These are phyloP conservation scores for Colletotrichum chlorophyti DNA, from an alignment of 2,329 filamentous ascomycete genomes.

Conservation along the genomic window DNA sequence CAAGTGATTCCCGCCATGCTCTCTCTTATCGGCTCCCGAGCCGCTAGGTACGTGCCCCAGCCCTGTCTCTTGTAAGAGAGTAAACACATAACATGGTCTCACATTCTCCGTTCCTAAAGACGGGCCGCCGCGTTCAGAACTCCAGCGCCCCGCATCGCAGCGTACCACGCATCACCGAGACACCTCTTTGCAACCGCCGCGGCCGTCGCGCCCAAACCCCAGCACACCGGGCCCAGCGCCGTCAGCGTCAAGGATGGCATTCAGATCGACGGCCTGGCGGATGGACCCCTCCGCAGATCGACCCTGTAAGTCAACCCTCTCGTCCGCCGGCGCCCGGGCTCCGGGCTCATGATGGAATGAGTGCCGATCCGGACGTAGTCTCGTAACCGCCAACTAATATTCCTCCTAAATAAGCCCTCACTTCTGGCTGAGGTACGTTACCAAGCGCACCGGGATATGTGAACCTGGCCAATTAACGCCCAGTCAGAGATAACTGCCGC, in stretches of 20 bases:
- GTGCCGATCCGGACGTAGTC: neutral
- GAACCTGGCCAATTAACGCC: neutral
- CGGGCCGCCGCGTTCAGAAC: conserved; percentile 10
- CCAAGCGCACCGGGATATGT: neutral
- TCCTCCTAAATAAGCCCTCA: conserved; percentile 14
- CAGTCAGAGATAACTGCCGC: conserved; percentile 49
- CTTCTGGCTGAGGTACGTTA: conserved; percentile 30
- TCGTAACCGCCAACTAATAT: neutral
- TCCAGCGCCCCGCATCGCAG: neutral
- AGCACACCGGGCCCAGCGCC: neutral
- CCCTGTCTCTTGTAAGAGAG: too few species aligned
- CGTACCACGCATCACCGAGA: neutral
- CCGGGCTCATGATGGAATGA: neutral
- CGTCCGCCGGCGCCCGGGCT: neutral
- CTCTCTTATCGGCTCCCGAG: conserved; percentile 4
- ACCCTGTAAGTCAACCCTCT: conserved; percentile 22
- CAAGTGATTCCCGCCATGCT: neutral
- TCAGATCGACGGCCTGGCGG: conserved; percentile 2
- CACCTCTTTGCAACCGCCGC: conserved; percentile 14
- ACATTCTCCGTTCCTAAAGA: conserved; percentile 1
- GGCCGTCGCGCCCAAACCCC: too few species aligned
- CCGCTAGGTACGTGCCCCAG: conserved; percentile 13
- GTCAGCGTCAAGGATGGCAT: conserved; percentile 13
- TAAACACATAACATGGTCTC: conserved; percentile 18
- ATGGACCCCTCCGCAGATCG: conserved; percentile 9